A percentile compares a stretch with the other conserved stretches of the same genome.
Conservation (phyloP, 495 filamentous ascomycete genomes). For the Alectoria sarmentosa region DNA sequence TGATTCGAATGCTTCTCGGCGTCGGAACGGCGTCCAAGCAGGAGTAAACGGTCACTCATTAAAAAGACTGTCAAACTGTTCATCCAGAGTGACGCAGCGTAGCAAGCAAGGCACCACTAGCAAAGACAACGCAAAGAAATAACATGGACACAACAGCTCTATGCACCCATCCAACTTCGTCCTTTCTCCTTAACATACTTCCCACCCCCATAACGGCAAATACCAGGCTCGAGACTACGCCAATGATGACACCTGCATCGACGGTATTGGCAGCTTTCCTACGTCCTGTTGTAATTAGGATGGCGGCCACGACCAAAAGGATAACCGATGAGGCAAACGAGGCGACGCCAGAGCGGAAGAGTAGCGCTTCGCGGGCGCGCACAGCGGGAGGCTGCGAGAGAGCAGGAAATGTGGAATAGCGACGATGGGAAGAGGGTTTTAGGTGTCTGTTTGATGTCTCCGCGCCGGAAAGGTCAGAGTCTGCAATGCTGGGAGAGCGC, state of each 20-base stretch:
- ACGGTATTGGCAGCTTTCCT: constrained; percentile 49
- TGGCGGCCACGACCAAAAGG: constrained; percentile 46
- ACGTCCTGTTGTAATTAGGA: constrained; percentile 48
- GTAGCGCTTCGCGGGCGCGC: constrained; percentile 40
- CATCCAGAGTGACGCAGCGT: constrained; percentile 1
- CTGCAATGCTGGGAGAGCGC: constrained; percentile 21
- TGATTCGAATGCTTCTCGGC: not conserved
- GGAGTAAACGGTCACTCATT: not conserved
- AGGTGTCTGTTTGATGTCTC: constrained; percentile 2
- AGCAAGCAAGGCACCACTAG: constrained; percentile 17
- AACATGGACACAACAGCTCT: constrained; percentile 37
- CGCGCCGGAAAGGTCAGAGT: constrained; percentile 20
- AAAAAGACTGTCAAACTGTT: not conserved
- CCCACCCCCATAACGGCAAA: constrained; percentile 49
- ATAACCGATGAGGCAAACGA: constrained; percentile 42
- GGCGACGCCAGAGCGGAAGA: constrained; percentile 39
- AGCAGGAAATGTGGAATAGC: constrained; percentile 40
- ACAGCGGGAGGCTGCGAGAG: constrained; percentile 26
- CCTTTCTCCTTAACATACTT: constrained; percentile 39
- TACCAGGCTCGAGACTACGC: constrained; percentile 47
- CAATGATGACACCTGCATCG: constrained; percentile 52
- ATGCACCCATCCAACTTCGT: constrained; percentile 36
- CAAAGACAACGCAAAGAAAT: constrained; percentile 39
- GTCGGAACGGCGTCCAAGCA: not conserved
- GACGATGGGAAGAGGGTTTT: constrained; percentile 18